These are phyloP conservation scores for Xenoacremonium recifei DNA, from an alignment of 2,329 filamentous ascomycete species.

Conservation along the genomic window DNA sequence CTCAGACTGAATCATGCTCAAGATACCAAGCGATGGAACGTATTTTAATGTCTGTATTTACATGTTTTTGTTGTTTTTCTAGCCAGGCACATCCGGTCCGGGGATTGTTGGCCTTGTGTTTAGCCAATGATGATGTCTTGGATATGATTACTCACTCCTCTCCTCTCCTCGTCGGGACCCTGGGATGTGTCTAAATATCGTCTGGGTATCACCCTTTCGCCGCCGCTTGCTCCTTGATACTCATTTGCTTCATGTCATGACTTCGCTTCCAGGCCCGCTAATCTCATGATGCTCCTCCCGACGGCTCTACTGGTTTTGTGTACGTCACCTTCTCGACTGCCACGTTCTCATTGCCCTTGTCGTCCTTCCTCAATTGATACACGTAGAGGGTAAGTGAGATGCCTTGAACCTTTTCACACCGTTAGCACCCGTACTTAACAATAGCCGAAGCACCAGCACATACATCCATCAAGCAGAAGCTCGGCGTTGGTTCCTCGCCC, in stretches of 20 bases:
- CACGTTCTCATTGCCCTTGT: constrained; percentile 74
- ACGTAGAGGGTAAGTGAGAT: constrained; percentile 95
- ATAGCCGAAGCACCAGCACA: constrained; percentile 51
- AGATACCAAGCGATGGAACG: constrained; percentile 37
- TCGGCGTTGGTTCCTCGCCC: constrained; percentile 76
- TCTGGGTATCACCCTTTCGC: constrained; percentile 27
- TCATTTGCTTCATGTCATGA: constrained; percentile 17
- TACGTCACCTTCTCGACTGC: constrained; percentile 85
- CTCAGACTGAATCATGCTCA: constrained; percentile 29
- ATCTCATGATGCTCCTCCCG: constrained; percentile 44
- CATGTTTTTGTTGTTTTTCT: constrained; percentile 22
- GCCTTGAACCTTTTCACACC: constrained; percentile 72
- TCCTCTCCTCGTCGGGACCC: constrained; percentile 9
- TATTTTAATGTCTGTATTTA: constrained; percentile 32
- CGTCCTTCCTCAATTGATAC: constrained; percentile 79
- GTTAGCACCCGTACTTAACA: constrained; percentile 18
- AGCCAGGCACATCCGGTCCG: constrained; percentile 13
- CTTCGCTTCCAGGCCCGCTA: constrained; percentile 4
- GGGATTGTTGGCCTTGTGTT: constrained; percentile 14
- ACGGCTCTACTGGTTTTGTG: constrained; percentile 69
- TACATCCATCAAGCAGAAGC: constrained; percentile 98
- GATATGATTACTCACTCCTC: constrained; percentile 18
- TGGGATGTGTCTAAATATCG: constrained; percentile 12
- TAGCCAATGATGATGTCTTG: constrained; percentile 20
- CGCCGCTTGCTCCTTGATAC: constrained; percentile 20